Evolutionary conservation across 495 filamentous ascomycete genomes (phyloP).

Genomic region (Aspergillus campestris): DNA sequence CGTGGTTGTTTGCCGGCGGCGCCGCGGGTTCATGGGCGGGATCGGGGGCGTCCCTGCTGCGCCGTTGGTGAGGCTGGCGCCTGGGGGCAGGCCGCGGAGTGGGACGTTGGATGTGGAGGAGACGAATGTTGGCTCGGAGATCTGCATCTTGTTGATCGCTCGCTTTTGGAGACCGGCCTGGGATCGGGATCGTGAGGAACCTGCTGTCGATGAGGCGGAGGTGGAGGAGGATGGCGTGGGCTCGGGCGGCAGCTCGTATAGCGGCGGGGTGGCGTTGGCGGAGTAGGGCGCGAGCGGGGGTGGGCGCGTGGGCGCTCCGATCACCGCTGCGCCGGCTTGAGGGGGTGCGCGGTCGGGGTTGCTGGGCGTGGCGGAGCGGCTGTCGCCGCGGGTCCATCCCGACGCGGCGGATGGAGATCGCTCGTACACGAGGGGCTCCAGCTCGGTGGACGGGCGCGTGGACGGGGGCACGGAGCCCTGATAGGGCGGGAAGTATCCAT

Average conservation of each 20-base stretch:
- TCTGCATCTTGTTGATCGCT: conserved; percentile 62
- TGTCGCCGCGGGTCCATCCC: conserved; percentile 40
- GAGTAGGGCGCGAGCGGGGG: conserved; percentile 47
- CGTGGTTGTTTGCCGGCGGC: conserved; percentile 49
- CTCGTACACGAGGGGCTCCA: conserved; percentile 24
- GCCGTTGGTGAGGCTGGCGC: conserved; percentile 35
- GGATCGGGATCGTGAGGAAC: conserved; percentile 25
- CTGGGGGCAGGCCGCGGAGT: conserved; percentile 51
- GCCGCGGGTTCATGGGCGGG: conserved; percentile 63
- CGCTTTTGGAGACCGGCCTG: conserved; percentile 44
- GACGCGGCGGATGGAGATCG: conserved; percentile 35
- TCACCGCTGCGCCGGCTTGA: conserved; percentile 28
- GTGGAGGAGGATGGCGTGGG: conserved; percentile 15
- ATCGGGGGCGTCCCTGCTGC: conserved; percentile 43
- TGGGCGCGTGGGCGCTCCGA: conserved; percentile 43
- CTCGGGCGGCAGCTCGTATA: conserved; percentile 32
- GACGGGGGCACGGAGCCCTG: conserved; percentile 26
- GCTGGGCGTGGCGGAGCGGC: conserved; percentile 32
- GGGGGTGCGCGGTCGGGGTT: conserved; percentile 34
- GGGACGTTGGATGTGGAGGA: conserved; percentile 67
- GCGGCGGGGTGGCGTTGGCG: conserved; percentile 48
- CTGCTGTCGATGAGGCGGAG: conserved; percentile 10
- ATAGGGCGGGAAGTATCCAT: conserved; percentile 17
- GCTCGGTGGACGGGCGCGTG: conserved; percentile 34
- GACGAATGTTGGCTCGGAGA: conserved; percentile 79